phyloP scores from a whole-genome alignment of 2,329 filamentous ascomycete genomes.

The Aspergillus proliferans region DNA sequence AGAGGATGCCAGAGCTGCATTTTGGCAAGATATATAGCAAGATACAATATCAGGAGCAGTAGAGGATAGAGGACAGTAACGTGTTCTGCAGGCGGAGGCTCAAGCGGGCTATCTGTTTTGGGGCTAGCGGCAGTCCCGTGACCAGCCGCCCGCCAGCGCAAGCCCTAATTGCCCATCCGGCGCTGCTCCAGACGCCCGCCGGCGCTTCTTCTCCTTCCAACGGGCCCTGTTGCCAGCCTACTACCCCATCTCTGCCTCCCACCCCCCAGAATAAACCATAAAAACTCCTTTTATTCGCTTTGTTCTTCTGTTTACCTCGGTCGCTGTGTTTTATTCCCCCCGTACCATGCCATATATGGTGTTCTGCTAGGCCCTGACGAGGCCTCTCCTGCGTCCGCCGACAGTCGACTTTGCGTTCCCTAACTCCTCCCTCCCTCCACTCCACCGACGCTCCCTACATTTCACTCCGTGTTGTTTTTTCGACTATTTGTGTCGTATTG shows the following conservation, averaged over 20 bases:
- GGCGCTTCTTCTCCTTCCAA: conserved; percentile 9
- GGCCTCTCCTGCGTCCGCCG: background rate
- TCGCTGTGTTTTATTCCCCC: background rate
- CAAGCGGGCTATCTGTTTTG: conserved; percentile 6
- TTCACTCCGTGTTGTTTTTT: background rate
- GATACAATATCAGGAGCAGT: too few species aligned
- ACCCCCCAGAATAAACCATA: background rate
- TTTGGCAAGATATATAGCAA: conserved; percentile 4
- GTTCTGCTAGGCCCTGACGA: background rate
- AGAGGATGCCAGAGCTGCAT: conserved; percentile 35
- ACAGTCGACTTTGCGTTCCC: background rate
- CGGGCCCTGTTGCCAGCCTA: background rate
- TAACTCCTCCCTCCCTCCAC: background rate
- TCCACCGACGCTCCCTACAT: background rate
- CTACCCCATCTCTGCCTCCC: background rate
- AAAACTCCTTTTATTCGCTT: background rate
- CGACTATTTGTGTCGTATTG: background rate
- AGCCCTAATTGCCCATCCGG: conserved; percentile 34
- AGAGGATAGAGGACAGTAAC: too few species aligned
- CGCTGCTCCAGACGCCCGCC: background rate
- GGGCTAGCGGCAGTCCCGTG: conserved; percentile 25
- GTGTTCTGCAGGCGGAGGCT: too few species aligned
- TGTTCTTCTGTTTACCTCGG: background rate
- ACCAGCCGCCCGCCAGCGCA: conserved; percentile 19
- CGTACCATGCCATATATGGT: background rate